Base-by-base conservation (phyloP, 306 rosid genomes). In the Parietaria judaica region DNA sequence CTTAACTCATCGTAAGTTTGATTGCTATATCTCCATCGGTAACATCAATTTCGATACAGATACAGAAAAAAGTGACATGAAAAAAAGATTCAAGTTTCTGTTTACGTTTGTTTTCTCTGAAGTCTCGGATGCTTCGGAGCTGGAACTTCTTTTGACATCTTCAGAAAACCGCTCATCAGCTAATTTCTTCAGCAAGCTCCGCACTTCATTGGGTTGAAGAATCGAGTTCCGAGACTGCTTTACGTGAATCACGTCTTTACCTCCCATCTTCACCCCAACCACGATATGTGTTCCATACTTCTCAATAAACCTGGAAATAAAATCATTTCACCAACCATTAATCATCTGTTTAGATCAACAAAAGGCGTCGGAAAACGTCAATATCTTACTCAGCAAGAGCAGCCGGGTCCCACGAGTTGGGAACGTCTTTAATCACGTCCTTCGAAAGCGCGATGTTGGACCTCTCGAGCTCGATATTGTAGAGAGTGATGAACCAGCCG, bases 251-350 rank as follows among this genome's bases (percentile, higher is more conserved):
- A 82, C 87, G 70, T 92, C 96, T 66, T 88, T 88, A 13, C 98
- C 98, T 62, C 98, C 98, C 98, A 92, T 88, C 82, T 82, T 83
- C 74, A 84, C 94, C 46, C 98, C 98, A 65, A 86, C 94, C 77
- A 92, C 74, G 51, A 88, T 53, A 69, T 88, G 96, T 16, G 98
- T 92, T 9, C 98, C 98, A 65, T 88, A 88, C 37, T 88, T 88
- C 35, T 84, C 88, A 67, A 92, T 86, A 74, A 92, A 92, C 84
- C 98, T 92, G 90, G 68, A 76, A 67, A 76, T 61, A 49, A 11
- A 49, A 49, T 4, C 10, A 4, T n/a, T 1, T 49, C 15, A 41
- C 6, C 45, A 5, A 41, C 6, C 9, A 41, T 5, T 41, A 41
- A 41, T 41, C 45, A 41, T 41, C 6, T 5, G 45, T 5, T 41